Percentiles rank a stretch among this genome's conserved stretches.
phyloP scores from a whole-genome alignment of 2,329 filamentous ascomycete species.

The Cercospora nicotianae region DNA sequence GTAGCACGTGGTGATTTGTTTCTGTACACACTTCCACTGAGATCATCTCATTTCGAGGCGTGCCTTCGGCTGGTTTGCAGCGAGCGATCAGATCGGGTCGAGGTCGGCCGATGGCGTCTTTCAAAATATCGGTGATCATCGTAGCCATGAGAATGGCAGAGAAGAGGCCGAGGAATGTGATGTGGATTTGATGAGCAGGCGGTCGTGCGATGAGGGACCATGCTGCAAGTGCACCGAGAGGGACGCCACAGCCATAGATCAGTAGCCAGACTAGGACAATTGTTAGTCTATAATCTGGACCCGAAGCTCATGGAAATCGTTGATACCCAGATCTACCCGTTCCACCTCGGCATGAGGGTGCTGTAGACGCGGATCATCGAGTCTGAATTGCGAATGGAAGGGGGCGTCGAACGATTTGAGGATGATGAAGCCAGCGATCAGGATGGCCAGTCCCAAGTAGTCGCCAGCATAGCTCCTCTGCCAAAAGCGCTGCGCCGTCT shows the following conservation, averaged over 20 bases:
- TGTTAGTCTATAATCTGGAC: conserved; percentile 1
- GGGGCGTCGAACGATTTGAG: conserved; percentile 69
- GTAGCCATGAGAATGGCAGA: conserved; percentile 72
- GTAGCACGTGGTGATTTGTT: conserved; percentile 64
- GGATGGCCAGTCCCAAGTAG: conserved; percentile 72
- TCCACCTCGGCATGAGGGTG: conserved; percentile 84
- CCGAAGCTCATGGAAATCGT: background rate
- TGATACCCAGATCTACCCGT: conserved; percentile 71
- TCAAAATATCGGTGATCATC: conserved; percentile 85
- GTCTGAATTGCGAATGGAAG: conserved; percentile 91
- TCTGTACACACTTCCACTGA: conserved; percentile 72
- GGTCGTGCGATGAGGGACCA: conserved; percentile 66
- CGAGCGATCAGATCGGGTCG: conserved; percentile 86
- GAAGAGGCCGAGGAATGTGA: conserved; percentile 76
- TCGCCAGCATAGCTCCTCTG: conserved; percentile 84
- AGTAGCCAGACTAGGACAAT: conserved; percentile 64
- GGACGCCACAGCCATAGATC: conserved; percentile 72
- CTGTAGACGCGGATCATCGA: conserved; percentile 79
- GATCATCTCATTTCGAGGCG: conserved; percentile 56
- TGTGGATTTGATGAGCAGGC: conserved; percentile 76
- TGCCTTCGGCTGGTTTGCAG: conserved; percentile 68
- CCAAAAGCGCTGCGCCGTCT: conserved; percentile 28
- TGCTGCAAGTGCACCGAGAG: conserved; percentile 64
- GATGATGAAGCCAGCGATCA: conserved; percentile 67
- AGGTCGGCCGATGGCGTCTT: conserved; percentile 81